Evolutionary conservation across 371 early-diverging fungal species (phyloP), one percentile per base, ranked within the genome.

Genomic region (Saksenaea oblongispora): DNA sequence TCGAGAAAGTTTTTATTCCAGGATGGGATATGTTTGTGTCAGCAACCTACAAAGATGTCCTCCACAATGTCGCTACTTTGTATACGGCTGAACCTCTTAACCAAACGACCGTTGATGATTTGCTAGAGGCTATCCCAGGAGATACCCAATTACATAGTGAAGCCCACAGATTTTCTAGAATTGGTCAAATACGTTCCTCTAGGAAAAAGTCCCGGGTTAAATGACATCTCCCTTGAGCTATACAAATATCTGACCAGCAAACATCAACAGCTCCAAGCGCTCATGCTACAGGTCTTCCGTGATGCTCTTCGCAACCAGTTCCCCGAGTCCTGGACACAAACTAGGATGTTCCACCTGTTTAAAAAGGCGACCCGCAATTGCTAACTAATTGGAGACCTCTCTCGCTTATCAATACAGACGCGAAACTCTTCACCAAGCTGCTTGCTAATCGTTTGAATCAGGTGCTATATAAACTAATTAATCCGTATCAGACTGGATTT

Each of bases 151-250:
- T 31, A 31, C 31, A 31, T 31, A 31, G 7, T 7, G 7, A 4
- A 7, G 7, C 4, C 31, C 7, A n/a, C n/a, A 0, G 61, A 65
- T 1, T 17, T 62, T 1, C 0, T 10, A 0, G 1, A 0, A 1
- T 24, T 59, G 0, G 24, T 70, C 0, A 54, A 27, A 11, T 61
- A 65, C 22, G 22, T 57, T 5, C 67, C 66, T 0, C n/a, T 11
- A 0, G 51, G 51, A 5, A 63, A 62, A 54, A 69, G 75, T 13
- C 73, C 79, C 24, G 69, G 79, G 0, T 15, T 65, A 10, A 70
- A 75, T 51, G 79, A 72, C 1, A 15, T 79, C 5, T 68, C 71
- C 22, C 75, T 72, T 60, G 74, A 74, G 34, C 17, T 75, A 3
- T 69, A 71, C 42, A 24, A 47, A 18, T 18, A 17, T 7, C 37